phyloP scores from a whole-genome alignment of 208 protist species.

The Phytomonas sp. region DNA sequence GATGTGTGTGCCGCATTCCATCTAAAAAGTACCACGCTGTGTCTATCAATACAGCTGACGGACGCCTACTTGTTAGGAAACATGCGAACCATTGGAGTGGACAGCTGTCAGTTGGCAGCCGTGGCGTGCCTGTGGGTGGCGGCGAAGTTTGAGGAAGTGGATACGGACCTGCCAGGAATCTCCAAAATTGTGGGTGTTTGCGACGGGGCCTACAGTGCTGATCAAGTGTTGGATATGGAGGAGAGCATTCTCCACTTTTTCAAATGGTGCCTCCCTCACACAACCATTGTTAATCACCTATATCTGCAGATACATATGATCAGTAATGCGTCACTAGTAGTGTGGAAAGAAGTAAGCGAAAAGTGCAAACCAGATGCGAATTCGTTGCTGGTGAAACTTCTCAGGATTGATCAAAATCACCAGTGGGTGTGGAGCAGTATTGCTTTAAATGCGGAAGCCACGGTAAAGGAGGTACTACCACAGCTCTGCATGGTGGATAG shows the following conservation, averaged over 20 bases:
- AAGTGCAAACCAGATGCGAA: not conserved
- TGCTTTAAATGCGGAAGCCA: constrained; percentile 14
- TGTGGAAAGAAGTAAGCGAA: constrained; percentile 1
- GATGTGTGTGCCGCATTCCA: constrained; percentile 72
- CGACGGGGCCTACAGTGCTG: constrained; percentile 50
- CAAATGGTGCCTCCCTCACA: constrained; percentile 79
- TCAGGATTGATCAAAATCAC: constrained; percentile 27
- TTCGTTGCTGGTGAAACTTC: constrained; percentile 25
- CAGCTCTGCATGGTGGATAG: constrained; percentile 35
- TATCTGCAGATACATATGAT: constrained; percentile 76
- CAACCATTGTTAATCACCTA: constrained; percentile 72
- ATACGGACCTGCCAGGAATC: constrained; percentile 47
- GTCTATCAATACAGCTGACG: constrained; percentile 71
- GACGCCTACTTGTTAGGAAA: constrained; percentile 60
- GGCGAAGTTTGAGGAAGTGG: constrained; percentile 83
- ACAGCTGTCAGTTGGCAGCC: constrained; percentile 72
- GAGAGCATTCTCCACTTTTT: constrained; percentile 65
- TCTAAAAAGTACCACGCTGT: constrained; percentile 75
- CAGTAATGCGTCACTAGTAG: constrained; percentile 35
- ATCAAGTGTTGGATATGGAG: constrained; percentile 67
- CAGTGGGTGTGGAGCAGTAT: constrained; percentile 28
- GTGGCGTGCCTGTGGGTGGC: constrained; percentile 72
- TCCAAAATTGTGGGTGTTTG: constrained; percentile 70
- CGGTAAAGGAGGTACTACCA: constrained; percentile 32
- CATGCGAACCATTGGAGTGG: constrained; percentile 42